Base-by-base conservation (phyloP, 441 rosid species). In the Erodium texanum region DNA sequence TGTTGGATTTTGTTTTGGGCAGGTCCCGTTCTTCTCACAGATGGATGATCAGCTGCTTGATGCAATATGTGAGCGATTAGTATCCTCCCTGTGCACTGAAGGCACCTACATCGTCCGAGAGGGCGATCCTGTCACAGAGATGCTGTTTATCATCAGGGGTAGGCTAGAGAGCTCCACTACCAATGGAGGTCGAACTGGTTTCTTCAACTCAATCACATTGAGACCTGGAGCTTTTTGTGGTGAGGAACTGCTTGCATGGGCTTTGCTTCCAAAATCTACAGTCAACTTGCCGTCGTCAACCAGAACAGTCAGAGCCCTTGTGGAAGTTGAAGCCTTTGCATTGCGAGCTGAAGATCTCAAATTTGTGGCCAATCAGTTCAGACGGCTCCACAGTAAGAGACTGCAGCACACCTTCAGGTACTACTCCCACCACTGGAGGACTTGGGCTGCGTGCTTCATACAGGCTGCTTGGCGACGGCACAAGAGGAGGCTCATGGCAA, bases 11-110 rank as follows among this genome's bases (percentile, higher is more conserved):
- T 56, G 24, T 59, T 59, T 59, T 66, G 70, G 76, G 75, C 81
- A 90, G 97, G 97, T 93, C n/a, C 94, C 96, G 32, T 90, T 93
- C 81, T 90, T 90, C 83, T 89, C 98, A 6, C 96, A 93, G 75
- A 87, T 93, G 97, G 97, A 90, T 77, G 94, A 89, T 78, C 97
- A 86, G 71, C 85, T 93, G 61, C 92, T 89, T 0, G 97, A 89
- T 77, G 98, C 98, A 22, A 90, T 90, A 68, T 93, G 98, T 22
- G 97, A 89, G 79, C 89, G 85, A 22, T 75, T 83, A 15, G 92
- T 87, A 12, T 90, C 96, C 36, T 90, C 84, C 61, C 79, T 93
- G 66, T 85, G 91, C 79, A 90, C 97, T 0, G 85, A 87, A 75
- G 85, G 80, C 67, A 93, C 89, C 64, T 90, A 86, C 73, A 82